Base-by-base conservation (phyloP, 257 asterid genomes). In the Salvia miltiorrhiza region DNA sequence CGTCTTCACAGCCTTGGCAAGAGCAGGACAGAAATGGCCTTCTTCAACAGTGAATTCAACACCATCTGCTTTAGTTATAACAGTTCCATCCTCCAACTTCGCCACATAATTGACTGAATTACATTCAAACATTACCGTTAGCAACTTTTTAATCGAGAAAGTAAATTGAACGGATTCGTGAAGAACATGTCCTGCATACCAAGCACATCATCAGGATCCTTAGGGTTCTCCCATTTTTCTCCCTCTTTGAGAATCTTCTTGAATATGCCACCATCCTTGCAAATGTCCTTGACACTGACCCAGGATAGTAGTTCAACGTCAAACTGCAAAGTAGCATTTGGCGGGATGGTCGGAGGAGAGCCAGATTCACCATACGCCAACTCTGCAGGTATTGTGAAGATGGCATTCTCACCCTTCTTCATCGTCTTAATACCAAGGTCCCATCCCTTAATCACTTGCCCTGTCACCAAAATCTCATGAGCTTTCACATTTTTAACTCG, bases 401-500 rank as follows among this genome's bases (percentile, higher is more conserved):
- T 62, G 14, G 88, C 90, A 69, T 77, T 84, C 66, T 88, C 92
- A 4, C 95, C 92, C 81, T 88, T 86, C 82, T 88, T 88, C 95
- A 88, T 86, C 3, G 95, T 88, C 52, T 80, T 86, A 66, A 88
- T 88, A 60, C 95, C 95, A 63, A 10, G 81, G 48, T 88, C 95
- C 95, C 90, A 88, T 71, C 95, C 95, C 79, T 78, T 88, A 43
- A 88, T 88, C 7, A 88, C 95, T 86, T 88, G 90, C 20, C 95
- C 94, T 87, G 82, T 52, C 24, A 73, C 16, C 12, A 63, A 32
- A 23, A 4, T 53, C 19, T 19, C 54, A 55, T 11, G 24, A 62
- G 19, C 59, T 49, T 41, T 4, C 20, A 44, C 5, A 54, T 12
- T 41, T n/a, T 37, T 35, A 8, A 54, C 45, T 44, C 1, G 5